Percentiles rank a stretch among this genome's conserved stretches.
Conservation (phyloP, 306 rosid genomes). For the Oemleria cerasiformis region DNA sequence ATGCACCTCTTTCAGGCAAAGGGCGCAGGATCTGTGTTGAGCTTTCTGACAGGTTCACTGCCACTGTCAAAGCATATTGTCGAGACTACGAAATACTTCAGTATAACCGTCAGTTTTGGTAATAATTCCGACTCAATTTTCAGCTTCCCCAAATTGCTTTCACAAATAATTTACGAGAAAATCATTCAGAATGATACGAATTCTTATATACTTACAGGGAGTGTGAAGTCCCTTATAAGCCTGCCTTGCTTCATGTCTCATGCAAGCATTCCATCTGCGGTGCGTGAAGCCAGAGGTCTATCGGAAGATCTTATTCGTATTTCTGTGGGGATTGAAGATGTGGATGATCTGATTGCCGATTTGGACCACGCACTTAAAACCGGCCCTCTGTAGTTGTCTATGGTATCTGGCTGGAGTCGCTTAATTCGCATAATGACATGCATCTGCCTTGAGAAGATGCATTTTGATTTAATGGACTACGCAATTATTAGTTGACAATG, state of each 20-base stretch:
- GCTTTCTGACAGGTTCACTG: conserved; percentile 82
- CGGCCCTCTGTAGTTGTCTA: conserved; percentile 40
- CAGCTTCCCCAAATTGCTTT: background rate
- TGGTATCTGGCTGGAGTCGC: background rate
- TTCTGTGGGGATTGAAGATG: conserved; percentile 88
- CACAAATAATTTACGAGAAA: background rate
- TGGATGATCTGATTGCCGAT: conserved; percentile 68
- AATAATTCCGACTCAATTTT: conserved; percentile 25
- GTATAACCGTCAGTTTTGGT: conserved; percentile 95
- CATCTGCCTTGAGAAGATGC: background rate
- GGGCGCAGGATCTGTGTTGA: conserved; percentile 91
- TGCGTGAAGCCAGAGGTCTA: conserved; percentile 79
- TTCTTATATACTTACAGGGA: conserved; percentile 45
- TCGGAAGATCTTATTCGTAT: conserved; percentile 80
- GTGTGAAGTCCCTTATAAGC: conserved; percentile 90
- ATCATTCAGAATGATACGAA: background rate
- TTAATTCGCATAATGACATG: background rate
- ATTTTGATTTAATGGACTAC: background rate
- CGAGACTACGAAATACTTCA: conserved; percentile 80
- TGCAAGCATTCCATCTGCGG: conserved; percentile 77
- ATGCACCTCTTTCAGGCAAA: conserved; percentile 53
- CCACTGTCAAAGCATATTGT: conserved; percentile 88
- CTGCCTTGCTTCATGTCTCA: conserved; percentile 84
- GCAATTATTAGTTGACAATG: background rate
- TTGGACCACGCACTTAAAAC: conserved; percentile 62